Conservation (phyloP, 805 yeast genomes). For the Monosporozyma aerobia region DNA sequence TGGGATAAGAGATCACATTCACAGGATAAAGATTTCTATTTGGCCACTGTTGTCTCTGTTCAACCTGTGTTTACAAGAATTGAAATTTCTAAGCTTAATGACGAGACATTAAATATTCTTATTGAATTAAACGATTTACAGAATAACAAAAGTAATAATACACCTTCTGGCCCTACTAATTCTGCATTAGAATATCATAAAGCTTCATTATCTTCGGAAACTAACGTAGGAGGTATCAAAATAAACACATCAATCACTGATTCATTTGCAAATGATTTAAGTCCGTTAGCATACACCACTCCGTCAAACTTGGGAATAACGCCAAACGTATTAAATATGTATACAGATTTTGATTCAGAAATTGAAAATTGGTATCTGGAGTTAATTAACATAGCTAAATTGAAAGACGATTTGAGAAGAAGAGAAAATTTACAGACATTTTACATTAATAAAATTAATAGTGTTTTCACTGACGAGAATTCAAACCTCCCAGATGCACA, state of each 20-base stretch:
- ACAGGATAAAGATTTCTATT: slow-evolving; percentile 84
- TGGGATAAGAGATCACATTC: slow-evolving; percentile 97
- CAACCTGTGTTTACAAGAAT: slow-evolving; percentile 94
- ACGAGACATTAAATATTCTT: slow-evolving; percentile 35
- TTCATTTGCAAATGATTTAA: background rate
- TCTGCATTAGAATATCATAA: background rate
- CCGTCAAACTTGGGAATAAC: background rate
- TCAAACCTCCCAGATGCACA: slow-evolving; percentile 4
- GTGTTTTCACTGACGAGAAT: slow-evolving; percentile 6
- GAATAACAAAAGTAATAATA: background rate
- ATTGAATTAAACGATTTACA: slow-evolving; percentile 20
- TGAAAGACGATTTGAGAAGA: slow-evolving; percentile 25
- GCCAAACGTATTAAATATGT: background rate
- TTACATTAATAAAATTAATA: slow-evolving; percentile 18
- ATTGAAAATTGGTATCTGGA: slow-evolving; percentile 30
- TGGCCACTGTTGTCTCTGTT: slow-evolving; percentile 87
- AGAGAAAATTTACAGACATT: slow-evolving; percentile 16
- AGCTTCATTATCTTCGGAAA: background rate
- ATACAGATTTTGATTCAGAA: slow-evolving; percentile 13
- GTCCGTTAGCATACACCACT: background rate
- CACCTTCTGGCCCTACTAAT: background rate
- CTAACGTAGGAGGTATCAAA: background rate
- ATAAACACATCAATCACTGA: background rate
- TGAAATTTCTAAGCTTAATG: slow-evolving; percentile 77
- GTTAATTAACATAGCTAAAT: slow-evolving; percentile 22